Base-by-base conservation (phyloP, 2,329 filamentous ascomycete genomes). In the Calycina marina region DNA sequence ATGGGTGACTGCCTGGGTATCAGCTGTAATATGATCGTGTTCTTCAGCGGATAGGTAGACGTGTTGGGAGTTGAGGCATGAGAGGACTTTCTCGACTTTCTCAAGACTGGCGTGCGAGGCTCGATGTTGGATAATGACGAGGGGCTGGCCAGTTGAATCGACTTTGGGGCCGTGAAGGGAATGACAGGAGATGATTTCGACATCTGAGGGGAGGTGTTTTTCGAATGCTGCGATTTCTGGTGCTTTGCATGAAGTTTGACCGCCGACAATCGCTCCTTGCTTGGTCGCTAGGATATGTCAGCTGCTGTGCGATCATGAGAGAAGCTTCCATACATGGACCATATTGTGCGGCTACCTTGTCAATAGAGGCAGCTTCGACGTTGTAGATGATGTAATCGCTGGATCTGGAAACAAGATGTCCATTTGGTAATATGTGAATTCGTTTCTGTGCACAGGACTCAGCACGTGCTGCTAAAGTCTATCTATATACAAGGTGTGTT, bases 311-410 rank as follows among this genome's bases (percentile, higher is more conserved):
- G 12, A 9, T 13, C 17, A 10, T 20, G n/a, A 12, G 14, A 14
- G 14, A 18, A n/a, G 24, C 6, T 20, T 29, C 58, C 77, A 64
- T 84, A 93, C 85, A 94, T 48, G 88, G 88, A 42, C 86, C 90
- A 57, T 84, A 98, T 49, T 78, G 66, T 41, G 77, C 78, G 50
- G 94, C 90, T 48, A 94, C 82, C 45, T 69, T 70, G 54, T 84
- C 80, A 56, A 98, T 93, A 44, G 77, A 72, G 48, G 85, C 84
- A 40, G 90, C 90, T 60, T 96, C 88, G 57, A 98, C 90, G 59
- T 81, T 93, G 69, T 98, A 98, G 55, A 98, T 85, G 61, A 94
- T 93, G 58, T 86, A 96, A 67, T 96, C 88, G 76, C 86, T 94
- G 58, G 77, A 76, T 60, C 90, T 77, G 48, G 90, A 94, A 49